phyloP scores from a whole-genome alignment of 73 alveolate species.

The Paraurostyla sp. region DNA sequence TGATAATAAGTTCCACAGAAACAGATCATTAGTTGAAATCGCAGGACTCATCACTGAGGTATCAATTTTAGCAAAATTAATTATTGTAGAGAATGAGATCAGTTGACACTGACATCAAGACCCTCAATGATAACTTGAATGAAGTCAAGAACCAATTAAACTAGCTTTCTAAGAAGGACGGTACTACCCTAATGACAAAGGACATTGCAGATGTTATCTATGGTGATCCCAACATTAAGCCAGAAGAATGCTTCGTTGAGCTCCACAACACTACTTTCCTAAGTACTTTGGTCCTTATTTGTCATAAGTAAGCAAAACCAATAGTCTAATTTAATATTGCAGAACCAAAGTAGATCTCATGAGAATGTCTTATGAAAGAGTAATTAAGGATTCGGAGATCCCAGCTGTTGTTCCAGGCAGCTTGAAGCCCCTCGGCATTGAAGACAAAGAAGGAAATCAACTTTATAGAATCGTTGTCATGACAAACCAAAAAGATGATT shows the following conservation, averaged over 20 bases:
- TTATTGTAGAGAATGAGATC: conserved; percentile 46
- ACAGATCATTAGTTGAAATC: conserved; percentile 75
- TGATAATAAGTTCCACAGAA: conserved; percentile 72
- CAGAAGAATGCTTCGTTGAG: conserved; percentile 54
- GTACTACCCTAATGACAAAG: conserved; percentile 74
- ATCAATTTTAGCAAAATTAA: neutral
- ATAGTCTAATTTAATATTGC: neutral
- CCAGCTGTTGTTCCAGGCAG: conserved; percentile 60
- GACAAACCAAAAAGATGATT: conserved; percentile 48
- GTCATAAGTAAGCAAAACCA: conserved; percentile 1
- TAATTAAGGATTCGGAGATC: conserved; percentile 20
- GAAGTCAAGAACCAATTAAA: conserved; percentile 63
- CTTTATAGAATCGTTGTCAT: conserved; percentile 87
- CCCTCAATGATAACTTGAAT: conserved; percentile 52
- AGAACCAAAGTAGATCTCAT: conserved; percentile 51
- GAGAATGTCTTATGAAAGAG: conserved; percentile 22
- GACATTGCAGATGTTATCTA: conserved; percentile 83
- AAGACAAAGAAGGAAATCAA: conserved; percentile 85
- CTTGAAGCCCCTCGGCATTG: conserved; percentile 56
- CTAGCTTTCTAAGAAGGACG: conserved; percentile 68
- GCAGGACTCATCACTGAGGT: conserved; percentile 63
- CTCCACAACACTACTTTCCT: conserved; percentile 30
- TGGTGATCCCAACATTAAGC: conserved; percentile 38
- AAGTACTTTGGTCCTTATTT: conserved; percentile 46
- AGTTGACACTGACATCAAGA: conserved; percentile 77